These are phyloP conservation scores for Tetracentron sinense DNA, from an alignment of 164 flowering plant species.

Conservation along the genomic window DNA sequence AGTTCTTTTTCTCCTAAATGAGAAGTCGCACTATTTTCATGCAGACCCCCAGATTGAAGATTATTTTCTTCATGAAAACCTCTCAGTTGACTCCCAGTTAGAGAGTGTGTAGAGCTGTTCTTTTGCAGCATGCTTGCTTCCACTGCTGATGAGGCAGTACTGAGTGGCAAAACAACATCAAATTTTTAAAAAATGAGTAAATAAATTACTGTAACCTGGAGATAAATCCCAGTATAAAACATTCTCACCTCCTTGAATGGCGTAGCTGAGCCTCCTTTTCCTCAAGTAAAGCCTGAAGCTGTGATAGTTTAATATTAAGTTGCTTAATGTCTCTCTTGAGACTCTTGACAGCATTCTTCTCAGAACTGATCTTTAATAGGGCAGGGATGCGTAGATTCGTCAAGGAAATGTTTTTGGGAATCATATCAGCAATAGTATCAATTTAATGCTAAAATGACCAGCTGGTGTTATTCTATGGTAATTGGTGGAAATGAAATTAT, in stretches of 20 bases:
- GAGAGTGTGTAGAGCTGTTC: constrained; percentile 16
- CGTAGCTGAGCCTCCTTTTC: constrained; percentile 67
- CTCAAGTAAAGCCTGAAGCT: constrained; percentile 78
- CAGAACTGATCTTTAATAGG: constrained; percentile 77
- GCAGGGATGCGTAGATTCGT: constrained; percentile 74
- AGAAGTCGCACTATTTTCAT: constrained; percentile 22
- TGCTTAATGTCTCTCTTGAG: constrained; percentile 84
- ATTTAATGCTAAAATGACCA: not conserved
- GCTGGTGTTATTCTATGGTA: not conserved
- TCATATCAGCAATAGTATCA: not conserved
- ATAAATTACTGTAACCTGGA: constrained; percentile 2
- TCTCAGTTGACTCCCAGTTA: constrained; percentile 16
- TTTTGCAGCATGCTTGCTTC: constrained; percentile 22
- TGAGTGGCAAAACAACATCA: constrained; percentile 19
- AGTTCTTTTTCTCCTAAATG: constrained; percentile 22
- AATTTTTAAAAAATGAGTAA: constrained; percentile 9
- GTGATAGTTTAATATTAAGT: constrained; percentile 59
- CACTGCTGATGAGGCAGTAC: constrained; percentile 27
- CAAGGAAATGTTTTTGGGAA: constrained; percentile 35
- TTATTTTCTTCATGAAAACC: constrained; percentile 26
- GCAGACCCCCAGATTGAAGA: constrained; percentile 16
- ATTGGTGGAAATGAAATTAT: not conserved
- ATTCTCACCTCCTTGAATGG: constrained; percentile 50
- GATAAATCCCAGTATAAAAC: constrained; percentile 2
- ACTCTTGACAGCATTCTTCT: constrained; percentile 58